Base-by-base conservation (phyloP, 768 basidiomycete genomes). In the Phanerochaete carnosa region DNA sequence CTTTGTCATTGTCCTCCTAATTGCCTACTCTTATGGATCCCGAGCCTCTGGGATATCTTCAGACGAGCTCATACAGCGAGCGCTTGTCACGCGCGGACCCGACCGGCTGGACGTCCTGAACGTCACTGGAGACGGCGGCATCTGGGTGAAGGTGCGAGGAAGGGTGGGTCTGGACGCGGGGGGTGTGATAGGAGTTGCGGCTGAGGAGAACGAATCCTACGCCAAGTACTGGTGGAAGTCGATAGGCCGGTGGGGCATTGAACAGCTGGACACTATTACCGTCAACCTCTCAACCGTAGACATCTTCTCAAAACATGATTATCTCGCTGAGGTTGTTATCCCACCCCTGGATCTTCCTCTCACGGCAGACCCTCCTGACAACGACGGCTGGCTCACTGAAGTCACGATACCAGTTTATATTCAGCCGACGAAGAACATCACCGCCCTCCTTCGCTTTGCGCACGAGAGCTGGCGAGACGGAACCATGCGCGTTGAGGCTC, bases 131-230 rank as follows among this genome's bases (percentile, higher is more conserved):
- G 77, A 81, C 6, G 86, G 83, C 9, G 69, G 84, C 77, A 2
- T 91, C 29, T 86, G 85, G 84, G 61, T 92, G 33, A 75, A 74
- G 43, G 74, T 91, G 5, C 73, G 81, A 19, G 86, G 79, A 3
- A 75, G 79, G 51, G 68, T 89, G 16, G 90, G 90, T 0, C 62
- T 92, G n/a, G 84, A 92, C 68, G 89, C 86, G 7, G 88, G 87
- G 1, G 69, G 77, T 9, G 74, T 84, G 22, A 74, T 89, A 15
- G 87, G 83, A 0, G 79, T 89, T 13, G 82, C 83, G 57, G 73
- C 74, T 12, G 37, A 29, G 12, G 73, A 75, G 29, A 65, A 72
- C 9, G 79, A 89, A 58, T 75, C 76, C 30, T 39, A 83, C 6
- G 60, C 85, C 49, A 62, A 68, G n/a, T 72, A 72, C 47, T 60